Conservation (phyloP, 352 stramenopile genomes). For the Thalassiosira oceanica region DNA sequence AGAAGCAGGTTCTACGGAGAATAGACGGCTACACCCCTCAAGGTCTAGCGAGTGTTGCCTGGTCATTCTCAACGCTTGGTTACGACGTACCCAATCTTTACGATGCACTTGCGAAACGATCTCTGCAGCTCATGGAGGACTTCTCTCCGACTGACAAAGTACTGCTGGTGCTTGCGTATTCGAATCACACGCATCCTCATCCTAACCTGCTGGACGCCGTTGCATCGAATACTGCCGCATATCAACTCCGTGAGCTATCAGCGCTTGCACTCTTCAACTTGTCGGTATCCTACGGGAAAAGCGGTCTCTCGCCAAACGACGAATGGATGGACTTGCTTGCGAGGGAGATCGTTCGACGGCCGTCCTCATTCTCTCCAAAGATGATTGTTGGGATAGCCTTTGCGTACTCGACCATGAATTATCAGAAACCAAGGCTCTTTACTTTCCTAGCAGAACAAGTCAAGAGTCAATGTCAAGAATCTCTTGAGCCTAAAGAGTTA, state of each 20-base stretch:
- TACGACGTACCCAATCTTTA: conserved; percentile 25
- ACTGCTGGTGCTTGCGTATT: conserved; percentile 28
- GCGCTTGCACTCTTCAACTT: conserved; percentile 43
- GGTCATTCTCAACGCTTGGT: conserved; percentile 36
- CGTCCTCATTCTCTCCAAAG: conserved; percentile 18
- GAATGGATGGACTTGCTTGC: conserved; percentile 36
- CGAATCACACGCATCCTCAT: not conserved
- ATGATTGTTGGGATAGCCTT: conserved; percentile 30
- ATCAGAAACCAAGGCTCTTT: conserved; percentile 20
- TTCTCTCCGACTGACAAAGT: conserved; percentile 11
- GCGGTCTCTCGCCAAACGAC: conserved; percentile 10
- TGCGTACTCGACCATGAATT: conserved; percentile 23
- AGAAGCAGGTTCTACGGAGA: conserved; percentile 14
- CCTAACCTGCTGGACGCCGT: conserved; percentile 6
- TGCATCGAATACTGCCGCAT: conserved; percentile 10
- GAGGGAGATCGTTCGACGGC: conserved; percentile 28
- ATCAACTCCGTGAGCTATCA: conserved; percentile 20
- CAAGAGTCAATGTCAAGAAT: conserved; percentile 9
- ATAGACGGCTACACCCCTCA: conserved; percentile 28
- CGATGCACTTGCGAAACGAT: conserved; percentile 12
- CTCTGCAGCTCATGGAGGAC: conserved; percentile 17
- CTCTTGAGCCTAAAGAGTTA: conserved; percentile 18
- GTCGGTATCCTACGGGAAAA: conserved; percentile 32
- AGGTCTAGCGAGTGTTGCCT: conserved; percentile 39
- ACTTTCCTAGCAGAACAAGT: conserved; percentile 14